These are phyloP conservation scores for Carpinus fangiana DNA, from an alignment of 306 rosid species.

Conservation along the genomic window DNA sequence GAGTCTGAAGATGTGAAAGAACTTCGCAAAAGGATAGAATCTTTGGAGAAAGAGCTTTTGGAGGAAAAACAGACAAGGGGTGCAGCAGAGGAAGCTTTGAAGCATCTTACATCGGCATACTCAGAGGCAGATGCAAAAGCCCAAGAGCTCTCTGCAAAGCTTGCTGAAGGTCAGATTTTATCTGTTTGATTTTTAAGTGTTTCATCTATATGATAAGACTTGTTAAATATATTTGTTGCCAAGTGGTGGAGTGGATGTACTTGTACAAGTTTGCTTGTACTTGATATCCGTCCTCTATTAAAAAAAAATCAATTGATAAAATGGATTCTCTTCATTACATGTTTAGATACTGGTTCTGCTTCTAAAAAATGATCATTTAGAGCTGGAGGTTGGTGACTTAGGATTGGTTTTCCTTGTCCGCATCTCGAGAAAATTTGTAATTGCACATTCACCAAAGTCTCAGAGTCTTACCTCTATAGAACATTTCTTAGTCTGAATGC, in stretches of 20 bases:
- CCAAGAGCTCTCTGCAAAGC: slow-evolving; percentile 76
- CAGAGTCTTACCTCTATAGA: neutral
- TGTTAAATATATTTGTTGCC: neutral
- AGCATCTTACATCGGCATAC: slow-evolving; percentile 69
- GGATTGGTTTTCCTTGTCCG: neutral
- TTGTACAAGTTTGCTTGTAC: neutral
- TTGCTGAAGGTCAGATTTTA: slow-evolving; percentile 68
- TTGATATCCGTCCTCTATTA: neutral
- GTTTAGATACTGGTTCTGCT: slow-evolving; percentile 11
- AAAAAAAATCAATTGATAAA: neutral
- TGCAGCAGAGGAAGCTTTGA: slow-evolving; percentile 86
- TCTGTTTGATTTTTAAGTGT: neutral
- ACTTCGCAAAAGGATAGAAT: slow-evolving; percentile 55
- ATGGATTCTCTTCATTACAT: neutral
- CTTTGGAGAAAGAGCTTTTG: slow-evolving; percentile 57
- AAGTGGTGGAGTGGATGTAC: neutral
- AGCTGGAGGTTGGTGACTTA: neutral
- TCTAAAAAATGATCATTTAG: neutral
- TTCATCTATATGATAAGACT: neutral
- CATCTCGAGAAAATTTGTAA: neutral
- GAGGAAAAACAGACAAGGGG: slow-evolving; percentile 81
- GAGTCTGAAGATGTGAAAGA: slow-evolving; percentile 48
- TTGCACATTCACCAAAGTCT: neutral
- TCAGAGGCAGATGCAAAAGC: slow-evolving; percentile 81
- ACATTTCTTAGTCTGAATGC: slow-evolving; percentile 31